phyloP scores from a whole-genome alignment of 441 rosid species.

The Syzygium malaccense region DNA sequence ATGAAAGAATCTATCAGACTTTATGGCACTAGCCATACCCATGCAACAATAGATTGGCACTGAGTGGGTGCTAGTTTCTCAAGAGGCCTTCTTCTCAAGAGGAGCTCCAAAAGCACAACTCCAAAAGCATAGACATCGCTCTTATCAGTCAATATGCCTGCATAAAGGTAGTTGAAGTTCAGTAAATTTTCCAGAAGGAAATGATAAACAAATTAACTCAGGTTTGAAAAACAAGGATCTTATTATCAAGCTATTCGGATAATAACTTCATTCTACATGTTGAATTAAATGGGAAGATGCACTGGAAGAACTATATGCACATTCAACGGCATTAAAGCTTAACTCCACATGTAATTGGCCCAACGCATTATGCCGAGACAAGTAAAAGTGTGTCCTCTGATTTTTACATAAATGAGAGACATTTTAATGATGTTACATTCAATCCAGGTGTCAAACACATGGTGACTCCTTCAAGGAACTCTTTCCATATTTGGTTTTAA shows the following conservation, averaged over 20 bases:
- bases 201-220: background rate
- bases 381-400: background rate
- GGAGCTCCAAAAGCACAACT: constrained; percentile 4
- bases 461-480: background rate
- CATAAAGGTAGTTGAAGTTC: background rate
- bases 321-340: background rate
- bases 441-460: background rate
- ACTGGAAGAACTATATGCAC: background rate
- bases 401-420: background rate
- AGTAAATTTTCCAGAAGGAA: background rate
- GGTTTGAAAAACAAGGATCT: background rate
- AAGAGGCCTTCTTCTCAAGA: background rate
- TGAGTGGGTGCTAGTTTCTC: background rate
- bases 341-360: background rate
- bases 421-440: background rate
- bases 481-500: background rate
- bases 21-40: background rate
- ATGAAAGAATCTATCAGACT: background rate
- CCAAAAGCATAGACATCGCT: background rate
- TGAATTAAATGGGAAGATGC: background rate
- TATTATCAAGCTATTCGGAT: background rate
- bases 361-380: background rate
- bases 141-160: background rate
- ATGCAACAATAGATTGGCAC: background rate
- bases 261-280: background rate